phyloP scores from a whole-genome alignment of 2,329 filamentous ascomycete species.

The Alternaria novae-zelandiae region DNA sequence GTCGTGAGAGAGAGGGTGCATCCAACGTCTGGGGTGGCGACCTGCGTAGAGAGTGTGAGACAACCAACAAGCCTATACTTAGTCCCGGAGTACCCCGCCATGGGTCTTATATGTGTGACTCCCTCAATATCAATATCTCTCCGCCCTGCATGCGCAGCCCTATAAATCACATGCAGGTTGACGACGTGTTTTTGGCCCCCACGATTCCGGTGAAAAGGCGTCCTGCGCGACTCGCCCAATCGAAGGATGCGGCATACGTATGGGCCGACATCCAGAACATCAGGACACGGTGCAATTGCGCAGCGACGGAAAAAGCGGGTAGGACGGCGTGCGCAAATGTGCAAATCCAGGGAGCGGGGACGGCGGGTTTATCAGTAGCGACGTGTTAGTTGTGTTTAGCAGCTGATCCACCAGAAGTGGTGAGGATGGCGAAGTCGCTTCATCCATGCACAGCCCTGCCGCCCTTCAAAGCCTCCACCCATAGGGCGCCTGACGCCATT shows the following conservation, averaged over 20 bases:
- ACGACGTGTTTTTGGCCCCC: conserved; percentile 25
- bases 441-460: conserved; percentile 24
- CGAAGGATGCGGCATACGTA: conserved; percentile 11
- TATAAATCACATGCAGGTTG: conserved; percentile 12
- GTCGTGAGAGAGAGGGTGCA: background rate
- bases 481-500: conserved; percentile 11
- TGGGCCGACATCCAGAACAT: conserved; percentile 11
- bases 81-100: background rate
- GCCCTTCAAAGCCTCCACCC: conserved; percentile 16
- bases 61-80: background rate
- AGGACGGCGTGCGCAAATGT: conserved; percentile 17
- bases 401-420: background rate
- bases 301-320: conserved; percentile 3
- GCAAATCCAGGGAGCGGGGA: conserved; percentile 12
- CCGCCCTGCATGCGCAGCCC: conserved; percentile 3
- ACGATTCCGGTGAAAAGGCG: conserved; percentile 24
- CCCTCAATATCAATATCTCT: conserved; percentile 6
- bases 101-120: background rate
- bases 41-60: background rate
- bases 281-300: conserved; percentile 10
- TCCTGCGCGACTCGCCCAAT: conserved; percentile 12
- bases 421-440: conserved; percentile 9
- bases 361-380: conserved; percentile 16
- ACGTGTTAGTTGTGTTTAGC: background rate
- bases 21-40: background rate